phyloP scores from a whole-genome alignment of 306 rosid genomes.

The Styphnolobium japonicum region DNA sequence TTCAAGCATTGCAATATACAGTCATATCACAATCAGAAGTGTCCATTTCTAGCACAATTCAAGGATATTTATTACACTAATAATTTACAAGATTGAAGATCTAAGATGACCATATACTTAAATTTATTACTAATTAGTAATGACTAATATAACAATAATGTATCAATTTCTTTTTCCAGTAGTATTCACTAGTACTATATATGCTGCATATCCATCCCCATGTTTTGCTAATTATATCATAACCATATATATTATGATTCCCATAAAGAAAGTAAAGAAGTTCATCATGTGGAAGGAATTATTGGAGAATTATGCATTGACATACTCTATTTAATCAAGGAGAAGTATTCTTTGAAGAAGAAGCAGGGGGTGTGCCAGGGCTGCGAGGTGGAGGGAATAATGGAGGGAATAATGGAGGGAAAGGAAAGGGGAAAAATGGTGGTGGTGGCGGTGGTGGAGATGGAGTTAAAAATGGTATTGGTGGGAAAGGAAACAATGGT shows the following conservation, averaged over 20 bases:
- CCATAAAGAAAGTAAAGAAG: not conserved
- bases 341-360: slow-evolving; percentile 27
- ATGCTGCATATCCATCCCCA: slow-evolving; percentile 1
- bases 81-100: slow-evolving; percentile 4
- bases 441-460: slow-evolving; percentile 48
- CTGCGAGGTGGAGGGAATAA: slow-evolving; percentile 49
- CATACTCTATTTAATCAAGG: slow-evolving; percentile 33
- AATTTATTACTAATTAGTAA: slow-evolving; percentile 25
- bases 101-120: slow-evolving; percentile 15
- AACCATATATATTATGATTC: not conserved
- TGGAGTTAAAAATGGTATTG: slow-evolving; percentile 57
- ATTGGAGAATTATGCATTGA: not conserved
- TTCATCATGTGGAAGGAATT: not conserved
- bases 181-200: not conserved
- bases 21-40: not conserved
- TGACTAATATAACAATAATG: slow-evolving; percentile 17
- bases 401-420: slow-evolving; percentile 50
- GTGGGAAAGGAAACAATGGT: slow-evolving; percentile 50
- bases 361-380: slow-evolving; percentile 64
- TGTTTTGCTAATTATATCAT: slow-evolving; percentile 19
- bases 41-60: not conserved
- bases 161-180: not conserved
- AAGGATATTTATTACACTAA: not conserved
- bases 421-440: slow-evolving; percentile 30
- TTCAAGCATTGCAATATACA: slow-evolving; percentile 20